Evolutionary conservation across 352 stramenopile genomes (phyloP).

Genomic region (Globisporangium camurandrum): DNA sequence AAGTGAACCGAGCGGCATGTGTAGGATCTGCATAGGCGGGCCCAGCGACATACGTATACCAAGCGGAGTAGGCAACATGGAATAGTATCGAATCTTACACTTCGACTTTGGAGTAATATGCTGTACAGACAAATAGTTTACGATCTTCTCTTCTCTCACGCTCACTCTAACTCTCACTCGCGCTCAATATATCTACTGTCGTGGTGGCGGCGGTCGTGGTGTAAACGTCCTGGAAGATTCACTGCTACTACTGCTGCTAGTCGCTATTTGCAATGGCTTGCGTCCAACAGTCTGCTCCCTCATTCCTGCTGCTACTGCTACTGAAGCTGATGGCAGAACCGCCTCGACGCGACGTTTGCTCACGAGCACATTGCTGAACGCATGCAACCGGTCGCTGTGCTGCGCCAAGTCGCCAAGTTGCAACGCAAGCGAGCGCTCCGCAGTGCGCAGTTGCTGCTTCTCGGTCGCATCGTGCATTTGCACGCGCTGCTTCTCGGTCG

Average conservation of each 20-base stretch:
- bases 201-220: slow-evolving; percentile 8
- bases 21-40: too few species aligned
- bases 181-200: too few species aligned
- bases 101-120: too few species aligned
- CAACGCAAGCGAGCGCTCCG: slow-evolving; percentile 29
- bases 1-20: too few species aligned
- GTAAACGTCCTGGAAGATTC: neutral
- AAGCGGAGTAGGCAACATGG: too few species aligned
- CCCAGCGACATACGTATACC: too few species aligned
- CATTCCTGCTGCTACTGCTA: too few species aligned
- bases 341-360: slow-evolving; percentile 42
- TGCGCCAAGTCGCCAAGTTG: slow-evolving; percentile 33
- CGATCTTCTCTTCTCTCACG: too few species aligned
- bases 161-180: too few species aligned
- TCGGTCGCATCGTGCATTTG: slow-evolving; percentile 26
- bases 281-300: neutral
- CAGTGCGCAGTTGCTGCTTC: slow-evolving; percentile 16
- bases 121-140: too few species aligned
- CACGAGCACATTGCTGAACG: slow-evolving; percentile 62
- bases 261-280: neutral
- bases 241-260: too few species aligned
- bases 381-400: slow-evolving; percentile 32
- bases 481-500: slow-evolving; percentile 31
- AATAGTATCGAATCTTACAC: too few species aligned
- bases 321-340: slow-evolving; percentile 12